Evolutionary conservation across 352 stramenopile genomes (phyloP).

Genomic region (Peronospora farinosa): DNA sequence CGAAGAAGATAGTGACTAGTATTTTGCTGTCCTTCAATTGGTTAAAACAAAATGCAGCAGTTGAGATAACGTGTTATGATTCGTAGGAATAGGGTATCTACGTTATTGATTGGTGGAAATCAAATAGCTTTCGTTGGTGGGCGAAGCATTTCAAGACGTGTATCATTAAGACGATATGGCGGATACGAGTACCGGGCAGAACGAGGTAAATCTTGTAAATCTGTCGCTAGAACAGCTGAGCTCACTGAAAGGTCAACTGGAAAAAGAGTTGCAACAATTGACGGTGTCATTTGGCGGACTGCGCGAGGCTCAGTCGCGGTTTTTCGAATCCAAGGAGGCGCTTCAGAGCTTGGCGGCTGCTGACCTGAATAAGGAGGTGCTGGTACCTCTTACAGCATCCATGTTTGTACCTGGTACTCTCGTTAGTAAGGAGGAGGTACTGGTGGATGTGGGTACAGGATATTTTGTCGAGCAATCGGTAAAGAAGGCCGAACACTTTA

Average conservation of each 20-base stretch:
- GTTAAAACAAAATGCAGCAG: slow-evolving; percentile 18
- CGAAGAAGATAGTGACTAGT: slow-evolving; percentile 39
- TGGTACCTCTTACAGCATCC: slow-evolving; percentile 92
- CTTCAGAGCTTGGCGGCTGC: slow-evolving; percentile 47
- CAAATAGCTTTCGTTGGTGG: slow-evolving; percentile 19
- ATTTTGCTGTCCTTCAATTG: slow-evolving; percentile 19
- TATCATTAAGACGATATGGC: slow-evolving; percentile 33
- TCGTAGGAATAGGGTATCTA: slow-evolving; percentile 10
- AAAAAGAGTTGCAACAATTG: slow-evolving; percentile 79
- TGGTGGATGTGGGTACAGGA: slow-evolving; percentile 92
- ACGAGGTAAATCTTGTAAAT: slow-evolving; percentile 73
- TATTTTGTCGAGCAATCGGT: slow-evolving; percentile 92
- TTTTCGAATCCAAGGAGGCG: slow-evolving; percentile 74
- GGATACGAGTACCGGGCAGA: slow-evolving; percentile 23
- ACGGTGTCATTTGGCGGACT: slow-evolving; percentile 60
- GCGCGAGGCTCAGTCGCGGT: slow-evolving; percentile 71
- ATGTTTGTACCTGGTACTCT: slow-evolving; percentile 91
- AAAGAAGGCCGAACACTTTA: slow-evolving; percentile 85
- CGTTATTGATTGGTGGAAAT: slow-evolving; percentile 18
- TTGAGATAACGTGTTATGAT: slow-evolving; percentile 6
- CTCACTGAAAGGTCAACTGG: slow-evolving; percentile 85
- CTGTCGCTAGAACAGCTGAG: slow-evolving; percentile 92
- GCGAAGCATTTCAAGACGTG: slow-evolving; percentile 16
- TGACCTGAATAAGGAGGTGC: slow-evolving; percentile 77
- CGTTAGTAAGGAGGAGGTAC: slow-evolving; percentile 77